Evolutionary conservation across 202 grass and related monocot species (phyloP), one percentile per base, ranked within the genome.

Genomic region (Eragrostis tef): DNA sequence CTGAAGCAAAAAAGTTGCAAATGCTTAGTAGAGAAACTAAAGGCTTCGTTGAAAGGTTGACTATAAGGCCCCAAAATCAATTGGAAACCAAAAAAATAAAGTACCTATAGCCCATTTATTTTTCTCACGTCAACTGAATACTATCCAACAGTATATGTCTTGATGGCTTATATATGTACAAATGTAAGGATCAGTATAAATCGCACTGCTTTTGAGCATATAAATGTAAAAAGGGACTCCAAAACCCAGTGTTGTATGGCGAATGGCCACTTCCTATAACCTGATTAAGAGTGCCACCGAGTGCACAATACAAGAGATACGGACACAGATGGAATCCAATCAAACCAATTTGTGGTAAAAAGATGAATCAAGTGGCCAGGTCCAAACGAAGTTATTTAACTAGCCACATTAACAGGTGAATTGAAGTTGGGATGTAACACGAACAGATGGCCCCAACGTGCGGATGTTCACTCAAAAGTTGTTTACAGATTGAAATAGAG

Each of bases 81-180:
- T 48, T 26, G 6, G 43, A 48, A 70, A 47, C 17, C 10, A 49
- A 49, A 49, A 31, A 49, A 49, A 7, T 3, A 14, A 12, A 49
- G 10, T 49, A 49, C 47, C 43, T 25, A 22, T 42, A 6, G 4
- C 16, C 8, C 45, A 25, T 43, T 49, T 26, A 47, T 70, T 67
- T 67, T 61, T 64, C 22, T 27, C 22, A 6, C 6, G 13, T 48
- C 25, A 21, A 49, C 24, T 42, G 21, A 25, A 49, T 4, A 49
- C 12, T 49, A 49, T 49, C 11, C 11, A 48, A 12, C 34, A 67
- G 2, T 20, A 17, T 64, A 6, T 67, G 43, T 11, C 44, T 39
- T 43, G 39, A 67, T 6, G 92, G 59, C 92, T 94, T 70, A 86
- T 4, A 39, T 39, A 39, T 39, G n/a, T n/a, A 39, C 34, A 39